Percentiles rank a stretch among this genome's conserved stretches.
These are phyloP conservation scores for Lagenaria siceraria DNA, from an alignment of 306 rosid genomes.

Conservation along the genomic window DNA sequence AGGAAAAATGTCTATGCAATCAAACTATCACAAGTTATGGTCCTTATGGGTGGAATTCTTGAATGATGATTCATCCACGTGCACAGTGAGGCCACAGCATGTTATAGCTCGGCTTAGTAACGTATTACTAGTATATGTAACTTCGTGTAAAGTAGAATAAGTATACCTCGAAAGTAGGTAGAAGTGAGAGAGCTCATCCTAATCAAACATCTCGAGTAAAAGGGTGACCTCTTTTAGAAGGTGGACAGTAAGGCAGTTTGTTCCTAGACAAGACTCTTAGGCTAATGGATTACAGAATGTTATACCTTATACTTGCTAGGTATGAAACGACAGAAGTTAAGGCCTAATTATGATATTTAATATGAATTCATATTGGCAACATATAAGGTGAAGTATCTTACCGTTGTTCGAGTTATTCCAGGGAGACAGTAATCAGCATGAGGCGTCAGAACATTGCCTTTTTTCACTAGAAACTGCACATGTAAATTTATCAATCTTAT, in stretches of 20 bases:
- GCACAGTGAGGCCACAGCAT: not conserved
- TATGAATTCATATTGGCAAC: not conserved
- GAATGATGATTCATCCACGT: not conserved
- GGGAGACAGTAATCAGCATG: constrained; percentile 90
- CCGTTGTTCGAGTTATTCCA: constrained; percentile 76
- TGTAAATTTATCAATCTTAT: not conserved
- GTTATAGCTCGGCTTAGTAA: not conserved
- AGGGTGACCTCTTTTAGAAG: not conserved
- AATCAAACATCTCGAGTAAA: not conserved
- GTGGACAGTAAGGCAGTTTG: not conserved
- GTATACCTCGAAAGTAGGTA: not conserved
- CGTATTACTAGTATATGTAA: not conserved
- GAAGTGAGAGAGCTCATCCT: not conserved
- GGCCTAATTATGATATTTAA: not conserved
- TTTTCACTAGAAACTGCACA: constrained; percentile 69
- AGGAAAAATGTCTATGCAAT: not conserved
- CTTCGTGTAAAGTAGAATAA: not conserved
- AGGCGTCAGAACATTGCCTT: constrained; percentile 57
- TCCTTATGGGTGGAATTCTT: not conserved
- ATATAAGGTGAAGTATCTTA: constrained; percentile 20
- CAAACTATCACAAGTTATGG: not conserved
- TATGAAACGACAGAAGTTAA: not conserved
- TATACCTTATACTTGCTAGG: not conserved
- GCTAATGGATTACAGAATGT: not conserved
- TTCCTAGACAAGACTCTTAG: not conserved